Conservation (phyloP, 768 basidiomycete species). For the Russula foetens region DNA sequence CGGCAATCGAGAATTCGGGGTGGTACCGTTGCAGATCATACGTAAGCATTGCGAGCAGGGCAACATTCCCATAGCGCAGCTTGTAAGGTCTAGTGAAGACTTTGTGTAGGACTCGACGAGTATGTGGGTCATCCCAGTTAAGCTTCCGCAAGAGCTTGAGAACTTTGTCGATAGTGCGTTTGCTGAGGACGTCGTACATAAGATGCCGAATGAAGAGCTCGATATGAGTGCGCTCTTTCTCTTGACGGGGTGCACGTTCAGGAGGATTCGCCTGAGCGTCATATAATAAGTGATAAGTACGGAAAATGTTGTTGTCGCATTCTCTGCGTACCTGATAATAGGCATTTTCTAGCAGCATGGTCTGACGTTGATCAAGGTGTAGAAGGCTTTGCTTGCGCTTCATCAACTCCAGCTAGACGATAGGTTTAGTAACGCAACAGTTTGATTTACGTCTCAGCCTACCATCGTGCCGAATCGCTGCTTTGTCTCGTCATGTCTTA, state of each 20-base stretch:
- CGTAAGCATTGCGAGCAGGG: conserved; percentile 86
- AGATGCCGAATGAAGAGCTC: conserved; percentile 94
- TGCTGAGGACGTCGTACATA: conserved; percentile 87
- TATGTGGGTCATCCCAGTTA: conserved; percentile 78
- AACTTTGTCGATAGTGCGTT: conserved; percentile 94
- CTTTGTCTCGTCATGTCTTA: conserved; percentile 81
- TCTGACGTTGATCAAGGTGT: conserved; percentile 87
- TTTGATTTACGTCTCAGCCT: conserved; percentile 11
- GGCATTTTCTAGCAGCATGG: conserved; percentile 89
- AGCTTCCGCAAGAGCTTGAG: conserved; percentile 88
- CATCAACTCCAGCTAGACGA: conserved; percentile 78
- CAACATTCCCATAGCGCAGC: conserved; percentile 85
- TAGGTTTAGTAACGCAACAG: neutral
- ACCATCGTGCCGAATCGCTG: conserved; percentile 89
- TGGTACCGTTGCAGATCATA: conserved; percentile 94
- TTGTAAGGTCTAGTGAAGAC: conserved; percentile 99
- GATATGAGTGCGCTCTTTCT: conserved; percentile 78
- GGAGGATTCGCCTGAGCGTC: conserved; percentile 93
- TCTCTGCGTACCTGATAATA: conserved; percentile 75
- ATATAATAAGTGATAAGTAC: conserved; percentile 8
- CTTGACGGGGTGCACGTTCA: conserved; percentile 77
- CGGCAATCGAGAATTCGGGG: conserved; percentile 75
- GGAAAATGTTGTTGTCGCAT: conserved; percentile 1
- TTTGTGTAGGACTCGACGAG: conserved; percentile 64
- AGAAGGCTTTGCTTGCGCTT: conserved; percentile 88